Percentiles rank a stretch among this genome's conserved stretches.
These are phyloP conservation scores for Nakazawaea populi DNA, from an alignment of 805 yeast species.

Conservation along the genomic window DNA sequence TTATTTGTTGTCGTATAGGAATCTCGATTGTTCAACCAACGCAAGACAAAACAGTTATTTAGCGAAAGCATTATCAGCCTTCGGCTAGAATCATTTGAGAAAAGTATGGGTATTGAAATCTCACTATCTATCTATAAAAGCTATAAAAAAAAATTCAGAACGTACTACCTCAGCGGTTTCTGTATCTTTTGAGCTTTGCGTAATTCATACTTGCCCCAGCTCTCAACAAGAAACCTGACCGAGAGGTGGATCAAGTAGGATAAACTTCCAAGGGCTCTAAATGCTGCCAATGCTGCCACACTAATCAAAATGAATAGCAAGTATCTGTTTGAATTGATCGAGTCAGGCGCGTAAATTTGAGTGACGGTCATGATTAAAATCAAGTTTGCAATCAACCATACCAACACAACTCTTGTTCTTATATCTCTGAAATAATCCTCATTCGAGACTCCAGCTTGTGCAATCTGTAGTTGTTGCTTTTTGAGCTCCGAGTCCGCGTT, in stretches of 20 bases:
- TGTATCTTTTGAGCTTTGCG: not conserved
- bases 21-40: too few relatives aligned
- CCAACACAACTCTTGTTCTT: conserved; percentile 89
- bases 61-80: too few relatives aligned
- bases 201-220: conserved; percentile 3
- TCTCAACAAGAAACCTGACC: conserved; percentile 17
- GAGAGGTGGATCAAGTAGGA: conserved; percentile 50
- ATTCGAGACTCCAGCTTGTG: conserved; percentile 37
- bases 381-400: conserved; percentile 86
- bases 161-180: not conserved
- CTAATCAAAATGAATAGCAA: conserved; percentile 85
- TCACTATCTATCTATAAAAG: not conserved
- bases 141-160: too few relatives aligned
- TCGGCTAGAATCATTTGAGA: not conserved
- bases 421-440: conserved; percentile 88
- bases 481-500: conserved; percentile 39
- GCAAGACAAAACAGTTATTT: too few relatives aligned
- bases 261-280: conserved; percentile 80
- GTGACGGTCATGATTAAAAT: conserved; percentile 81
- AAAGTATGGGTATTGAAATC: not conserved
- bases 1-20: too few relatives aligned
- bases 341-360: conserved; percentile 69
- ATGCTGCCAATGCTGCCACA: conserved; percentile 76
- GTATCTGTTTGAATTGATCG: conserved; percentile 65
- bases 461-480: conserved; percentile 24